A percentile compares a stretch with the other conserved stretches of the same genome.
These are phyloP conservation scores for Penicillium flavigenum DNA, from an alignment of 495 filamentous ascomycete species.

Conservation along the genomic window DNA sequence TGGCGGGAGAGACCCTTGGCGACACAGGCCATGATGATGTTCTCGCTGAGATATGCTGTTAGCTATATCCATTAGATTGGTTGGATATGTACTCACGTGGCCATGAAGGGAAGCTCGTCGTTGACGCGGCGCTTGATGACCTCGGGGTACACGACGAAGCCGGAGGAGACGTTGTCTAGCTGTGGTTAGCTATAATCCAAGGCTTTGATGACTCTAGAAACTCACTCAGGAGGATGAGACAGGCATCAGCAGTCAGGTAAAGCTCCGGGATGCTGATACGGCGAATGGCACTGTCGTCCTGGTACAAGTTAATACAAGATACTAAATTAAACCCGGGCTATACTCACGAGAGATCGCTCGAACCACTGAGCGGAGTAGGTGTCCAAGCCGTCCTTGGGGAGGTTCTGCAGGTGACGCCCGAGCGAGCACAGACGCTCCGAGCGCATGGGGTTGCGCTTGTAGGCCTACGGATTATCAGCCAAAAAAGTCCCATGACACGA, in stretches of 20 bases:
- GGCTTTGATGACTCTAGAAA: not conserved
- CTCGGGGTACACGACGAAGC: conserved; percentile 83
- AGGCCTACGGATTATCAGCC: conserved; percentile 56
- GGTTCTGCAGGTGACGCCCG: conserved; percentile 64
- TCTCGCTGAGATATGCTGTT: conserved; percentile 36
- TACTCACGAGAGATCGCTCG: conserved; percentile 59
- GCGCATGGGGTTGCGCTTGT: conserved; percentile 91
- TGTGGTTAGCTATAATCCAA: conserved; percentile 9
- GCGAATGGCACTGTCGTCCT: conserved; percentile 62
- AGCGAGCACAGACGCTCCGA: conserved; percentile 80
- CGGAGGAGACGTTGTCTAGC: conserved; percentile 72
- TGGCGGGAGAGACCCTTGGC: conserved; percentile 75
- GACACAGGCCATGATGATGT: conserved; percentile 84
- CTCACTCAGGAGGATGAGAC: conserved; percentile 64
- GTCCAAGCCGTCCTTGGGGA: conserved; percentile 66
- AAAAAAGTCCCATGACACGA: not conserved
- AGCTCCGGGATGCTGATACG: conserved; percentile 75
- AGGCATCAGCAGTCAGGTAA: conserved; percentile 80
- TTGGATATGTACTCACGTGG: conserved; percentile 52
- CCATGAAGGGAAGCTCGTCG: conserved; percentile 88
- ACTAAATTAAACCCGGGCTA: conserved; percentile 9
- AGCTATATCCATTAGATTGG: conserved; percentile 11
- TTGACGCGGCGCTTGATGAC: conserved; percentile 67
- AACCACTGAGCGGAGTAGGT: conserved; percentile 87
- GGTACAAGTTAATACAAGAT: conserved; percentile 12